phyloP scores from a whole-genome alignment of 139 green algal species.

The Pycnococcus provasolii region DNA sequence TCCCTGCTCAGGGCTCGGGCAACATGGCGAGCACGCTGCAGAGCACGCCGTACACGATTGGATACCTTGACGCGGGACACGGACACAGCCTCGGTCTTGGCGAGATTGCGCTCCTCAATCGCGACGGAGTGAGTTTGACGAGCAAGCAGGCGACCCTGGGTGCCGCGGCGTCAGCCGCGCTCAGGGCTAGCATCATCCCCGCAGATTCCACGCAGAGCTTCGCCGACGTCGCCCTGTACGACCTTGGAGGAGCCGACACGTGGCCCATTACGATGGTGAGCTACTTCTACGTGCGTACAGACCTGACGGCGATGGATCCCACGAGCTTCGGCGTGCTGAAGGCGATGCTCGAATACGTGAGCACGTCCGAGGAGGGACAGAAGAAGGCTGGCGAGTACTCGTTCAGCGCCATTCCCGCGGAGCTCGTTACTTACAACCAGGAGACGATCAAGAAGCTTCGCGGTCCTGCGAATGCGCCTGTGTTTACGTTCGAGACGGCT shows the following conservation, averaged over 20 bases:
- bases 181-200: neutral
- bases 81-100: conserved; percentile 4
- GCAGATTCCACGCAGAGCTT: conserved; percentile 6
- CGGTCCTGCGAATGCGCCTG: neutral
- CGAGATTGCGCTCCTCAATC: conserved; percentile 27
- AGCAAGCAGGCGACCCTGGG: conserved; percentile 17
- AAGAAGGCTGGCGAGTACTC: conserved; percentile 10
- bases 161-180: neutral
- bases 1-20: conserved; percentile 14
- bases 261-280: conserved; percentile 15
- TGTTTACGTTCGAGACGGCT: neutral
- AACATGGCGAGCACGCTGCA: conserved; percentile 7
- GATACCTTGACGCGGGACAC: conserved; percentile 28
- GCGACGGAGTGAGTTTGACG: conserved; percentile 19
- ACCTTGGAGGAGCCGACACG: conserved; percentile 1
- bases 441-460: neutral
- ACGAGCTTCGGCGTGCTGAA: conserved; percentile 1
- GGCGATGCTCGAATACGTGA: conserved; percentile 19
- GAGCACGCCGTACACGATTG: conserved; percentile 25
- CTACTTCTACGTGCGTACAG: conserved; percentile 21
- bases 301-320: neutral
- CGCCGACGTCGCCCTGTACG: conserved; percentile 4
- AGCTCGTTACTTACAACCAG: neutral
- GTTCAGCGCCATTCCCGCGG: conserved; percentile 7
- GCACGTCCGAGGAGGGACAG: conserved; percentile 24